Evolutionary conservation across 2,329 filamentous ascomycete species (phyloP), one percentile per base, ranked within the genome.

Genomic region (Alternaria postmessia): DNA sequence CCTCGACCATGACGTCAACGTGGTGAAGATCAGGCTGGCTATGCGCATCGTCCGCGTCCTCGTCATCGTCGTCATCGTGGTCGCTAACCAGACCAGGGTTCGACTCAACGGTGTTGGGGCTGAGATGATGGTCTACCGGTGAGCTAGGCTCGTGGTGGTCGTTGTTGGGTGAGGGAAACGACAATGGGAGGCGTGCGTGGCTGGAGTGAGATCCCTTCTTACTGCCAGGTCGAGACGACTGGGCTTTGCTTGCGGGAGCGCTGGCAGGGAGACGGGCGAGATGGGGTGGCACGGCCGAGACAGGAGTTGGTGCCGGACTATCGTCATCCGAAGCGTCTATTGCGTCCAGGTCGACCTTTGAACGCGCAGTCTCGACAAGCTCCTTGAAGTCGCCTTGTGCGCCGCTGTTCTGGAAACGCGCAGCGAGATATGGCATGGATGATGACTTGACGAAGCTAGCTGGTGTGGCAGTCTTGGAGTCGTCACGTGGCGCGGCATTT

Each of bases 31-130:
- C 77, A 11, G 69, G 73, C 39, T 77, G 75, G 62, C 75, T 77
- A 48, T 70, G 72, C 43, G 75, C 70, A 59, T 78, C 76, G 48
- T 78, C 73, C 24, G 72, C 77, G 43, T 79, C 77, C 48, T 80
- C 79, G 41, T 82, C 80, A 54, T 82, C 81, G 57, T 84, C 80
- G 30, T 82, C 82, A 57, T 84, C 82, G 68, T 83, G 81, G 62
- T 84, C 82, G 65, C 80, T 83, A 36, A 84, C 81, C 61, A 84
- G 71, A 24, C 82, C 82, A 16, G 82, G 82, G 52, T 82, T 82
- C 67, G 80, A 82, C 69, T 84, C 82, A 54, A 80, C 78, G 3
- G 81, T 80, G 59, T 83, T 76, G 32, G 82, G 82, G 62, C 80
- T 82, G 60, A 83, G 76, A 16, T 36, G 32, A 7, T 36, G 32